Conservation (phyloP, 495 filamentous ascomycete species). For the Podospora didyma region DNA sequence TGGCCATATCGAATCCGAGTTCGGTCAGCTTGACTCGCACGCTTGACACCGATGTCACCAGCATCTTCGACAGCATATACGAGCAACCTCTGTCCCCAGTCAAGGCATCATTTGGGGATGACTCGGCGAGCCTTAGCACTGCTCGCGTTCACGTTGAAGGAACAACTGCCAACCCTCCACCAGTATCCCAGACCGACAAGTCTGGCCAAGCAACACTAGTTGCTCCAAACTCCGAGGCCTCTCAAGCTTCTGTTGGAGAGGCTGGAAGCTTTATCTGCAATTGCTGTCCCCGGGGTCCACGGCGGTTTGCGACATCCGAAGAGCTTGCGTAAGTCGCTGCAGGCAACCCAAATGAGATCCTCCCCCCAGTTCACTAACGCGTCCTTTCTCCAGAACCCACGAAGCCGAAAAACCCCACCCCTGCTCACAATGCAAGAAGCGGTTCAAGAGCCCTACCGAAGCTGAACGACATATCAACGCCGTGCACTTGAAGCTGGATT, state of each 20-base stretch:
- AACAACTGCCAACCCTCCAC: no score
- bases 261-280: conserved; percentile 55
- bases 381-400: conserved; percentile 40
- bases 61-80: conserved; percentile 16
- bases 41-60: conserved; percentile 22
- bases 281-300: conserved; percentile 85
- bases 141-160: no score
- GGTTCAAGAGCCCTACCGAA: conserved; percentile 91
- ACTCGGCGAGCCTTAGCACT: background rate
- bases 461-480: conserved; percentile 86
- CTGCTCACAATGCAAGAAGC: conserved; percentile 73
- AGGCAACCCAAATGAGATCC: background rate
- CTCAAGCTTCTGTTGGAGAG: conserved; percentile 33
- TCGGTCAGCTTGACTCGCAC: conserved; percentile 23
- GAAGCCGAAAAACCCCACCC: conserved; percentile 79
- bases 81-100: background rate
- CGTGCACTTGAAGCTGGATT: conserved; percentile 77
- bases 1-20: conserved; percentile 8
- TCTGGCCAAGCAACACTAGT: background rate
- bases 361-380: background rate
- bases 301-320: conserved; percentile 68
- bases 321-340: conserved; percentile 63
- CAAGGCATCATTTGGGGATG: background rate
- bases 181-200: background rate
- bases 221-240: background rate